Conservation (phyloP, 2,329 filamentous ascomycete species). For the Neofusicoccum kwambonambiense region DNA sequence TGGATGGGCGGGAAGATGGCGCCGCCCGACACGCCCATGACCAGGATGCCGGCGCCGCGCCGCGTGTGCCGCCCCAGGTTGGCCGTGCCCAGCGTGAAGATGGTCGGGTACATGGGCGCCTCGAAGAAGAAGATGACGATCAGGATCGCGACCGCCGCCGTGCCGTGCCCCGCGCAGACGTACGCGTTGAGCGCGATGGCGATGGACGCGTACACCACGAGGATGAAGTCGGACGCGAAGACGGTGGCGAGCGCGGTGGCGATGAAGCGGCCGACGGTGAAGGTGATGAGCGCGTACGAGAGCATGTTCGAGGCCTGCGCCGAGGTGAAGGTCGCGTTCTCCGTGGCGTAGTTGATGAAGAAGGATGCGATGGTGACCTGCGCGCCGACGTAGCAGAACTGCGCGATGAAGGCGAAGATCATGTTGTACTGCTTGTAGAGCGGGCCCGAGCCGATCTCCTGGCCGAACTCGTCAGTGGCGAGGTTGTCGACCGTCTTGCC, state of each 20-base stretch:
- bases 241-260: slow-evolving; percentile 25
- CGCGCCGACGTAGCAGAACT: slow-evolving; percentile 40
- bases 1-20: slow-evolving; percentile 37
- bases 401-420: slow-evolving; percentile 38
- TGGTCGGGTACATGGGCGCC: slow-evolving; percentile 37
- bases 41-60: slow-evolving; percentile 42
- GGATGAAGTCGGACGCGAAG: slow-evolving; percentile 38
- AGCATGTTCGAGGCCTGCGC: slow-evolving; percentile 36
- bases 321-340: slow-evolving; percentile 30
- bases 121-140: slow-evolving; percentile 41
- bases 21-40: slow-evolving; percentile 38
- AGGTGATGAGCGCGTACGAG: slow-evolving; percentile 39
- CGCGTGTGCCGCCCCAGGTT: slow-evolving; percentile 41
- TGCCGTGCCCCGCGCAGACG: slow-evolving; percentile 31
- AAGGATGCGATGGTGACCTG: slow-evolving; percentile 38
- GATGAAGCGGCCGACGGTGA: slow-evolving; percentile 41
- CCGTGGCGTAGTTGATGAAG: slow-evolving; percentile 43
- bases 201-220: slow-evolving; percentile 29
- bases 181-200: slow-evolving; percentile 31
- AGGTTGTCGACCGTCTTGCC: slow-evolving; percentile 27
- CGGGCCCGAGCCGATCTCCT: slow-evolving; percentile 32
- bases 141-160: slow-evolving; percentile 32
- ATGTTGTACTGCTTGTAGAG: slow-evolving; percentile 43
- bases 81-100: slow-evolving; percentile 42
- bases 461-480: slow-evolving; percentile 28